Base-by-base conservation (phyloP, 345 rosid genomes). In the Salix koriyanagi region DNA sequence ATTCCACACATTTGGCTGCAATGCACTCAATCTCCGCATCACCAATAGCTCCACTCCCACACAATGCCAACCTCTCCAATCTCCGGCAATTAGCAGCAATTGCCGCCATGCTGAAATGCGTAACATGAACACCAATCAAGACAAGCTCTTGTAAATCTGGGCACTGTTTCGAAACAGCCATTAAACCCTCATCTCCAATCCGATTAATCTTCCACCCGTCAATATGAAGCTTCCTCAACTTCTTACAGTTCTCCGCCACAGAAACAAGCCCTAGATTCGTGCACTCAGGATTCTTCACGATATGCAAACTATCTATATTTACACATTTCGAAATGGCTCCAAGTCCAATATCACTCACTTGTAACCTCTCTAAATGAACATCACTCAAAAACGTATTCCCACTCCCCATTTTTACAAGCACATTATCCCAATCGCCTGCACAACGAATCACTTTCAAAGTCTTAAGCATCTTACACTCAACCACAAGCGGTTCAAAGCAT, bases 171-270 rank as follows among this genome's bases (percentile, higher is more conserved):
- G 96, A 92, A 34, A 95, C 86, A 52, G 92, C 90, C 3, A 90
- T 81, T 30, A 95, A 85, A 72, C 97, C 96, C 79, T 91, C 97
- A 25, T 95, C 98, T 5, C 94, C 97, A 12, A 95, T 93, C 85
- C 85, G 89, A 74, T 93, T 88, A 56, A 88, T 91, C 65, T 92
- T 91, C 94, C 91, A 90, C 76, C 97, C 99, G 79, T 95, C 96
- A 37, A 95, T 82, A 73, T 90, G 97, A 72, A 95, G 94, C 85
- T 95, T 95, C 86, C 90, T 91, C 58, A 95, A 72, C 39, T 77
- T 69, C 84, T 73, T 89, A 77, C 98, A 95, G 70, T 87, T 83
- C 88, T 88, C 88, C 8, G 92, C 99, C 2, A 95, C 86, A 46
- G 65, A 50, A 76, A 74, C 73, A 44, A 95, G 83, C 77, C 99